Conservation (phyloP, 441 rosid genomes). For the Adansonia rubrostipa region DNA sequence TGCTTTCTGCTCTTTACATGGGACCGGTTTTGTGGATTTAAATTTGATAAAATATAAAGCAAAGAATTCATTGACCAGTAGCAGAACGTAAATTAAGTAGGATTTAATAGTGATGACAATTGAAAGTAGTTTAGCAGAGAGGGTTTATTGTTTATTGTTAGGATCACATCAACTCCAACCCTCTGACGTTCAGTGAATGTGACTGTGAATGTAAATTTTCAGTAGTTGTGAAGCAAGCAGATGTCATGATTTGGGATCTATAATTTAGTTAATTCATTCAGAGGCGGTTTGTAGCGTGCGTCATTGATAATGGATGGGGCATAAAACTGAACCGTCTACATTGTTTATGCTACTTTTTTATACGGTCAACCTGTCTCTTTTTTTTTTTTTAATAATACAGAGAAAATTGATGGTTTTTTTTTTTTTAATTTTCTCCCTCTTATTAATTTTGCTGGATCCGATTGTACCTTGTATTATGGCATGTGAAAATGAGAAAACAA, state of each 20-base stretch:
- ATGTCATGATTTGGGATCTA: no score
- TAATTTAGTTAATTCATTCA: neutral
- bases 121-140: neutral
- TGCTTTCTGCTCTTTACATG: neutral
- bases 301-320: neutral
- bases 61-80: neutral
- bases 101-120: neutral
- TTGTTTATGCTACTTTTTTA: neutral
- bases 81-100: neutral
- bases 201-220: no score
- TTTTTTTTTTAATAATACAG: neutral
- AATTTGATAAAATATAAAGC: neutral
- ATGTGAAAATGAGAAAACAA: neutral
- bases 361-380: neutral
- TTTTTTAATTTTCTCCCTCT: neutral
- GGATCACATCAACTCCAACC: no score
- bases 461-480: neutral
- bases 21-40: neutral
- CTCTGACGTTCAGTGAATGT: no score
- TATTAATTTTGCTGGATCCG: neutral
- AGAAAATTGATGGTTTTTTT: neutral
- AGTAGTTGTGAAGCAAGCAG: no score
- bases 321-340: neutral
- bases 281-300: neutral
- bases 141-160: neutral